phyloP scores from a whole-genome alignment of 371 early-diverging fungal genomes.

The Umbelopsis sp. region DNA sequence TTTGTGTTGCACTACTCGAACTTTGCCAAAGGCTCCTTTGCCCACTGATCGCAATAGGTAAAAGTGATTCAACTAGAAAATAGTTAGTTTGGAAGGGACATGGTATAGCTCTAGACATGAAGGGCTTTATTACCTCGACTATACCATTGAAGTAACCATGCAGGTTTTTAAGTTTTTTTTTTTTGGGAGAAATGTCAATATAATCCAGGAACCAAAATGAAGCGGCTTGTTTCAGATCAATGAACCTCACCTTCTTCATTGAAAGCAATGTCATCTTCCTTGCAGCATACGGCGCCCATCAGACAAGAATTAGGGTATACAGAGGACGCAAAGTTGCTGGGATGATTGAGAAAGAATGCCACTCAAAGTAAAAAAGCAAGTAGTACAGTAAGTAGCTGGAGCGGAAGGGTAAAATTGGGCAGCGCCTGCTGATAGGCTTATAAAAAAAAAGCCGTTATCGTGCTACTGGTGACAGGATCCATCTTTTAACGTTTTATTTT shows the following conservation, averaged over 20 bases:
- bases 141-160: too few relatives aligned
- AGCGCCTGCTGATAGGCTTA: too few relatives aligned
- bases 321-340: constrained; percentile 2
- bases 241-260: constrained; percentile 41
- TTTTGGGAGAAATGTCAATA: background rate
- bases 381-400: background rate
- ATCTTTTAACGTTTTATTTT: too few relatives aligned
- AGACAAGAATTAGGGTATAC: constrained; percentile 13
- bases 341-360: background rate
- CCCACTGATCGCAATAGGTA: constrained; percentile 71
- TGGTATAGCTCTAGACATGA: background rate
- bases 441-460: too few relatives aligned
- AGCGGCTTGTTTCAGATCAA: background rate
- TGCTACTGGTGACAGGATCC: too few relatives aligned
- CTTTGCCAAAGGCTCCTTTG: constrained; percentile 80
- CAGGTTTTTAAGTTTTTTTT: too few relatives aligned
- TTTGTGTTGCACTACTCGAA: constrained; percentile 88
- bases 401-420: background rate
- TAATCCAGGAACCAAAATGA: background rate
- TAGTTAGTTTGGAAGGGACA: background rate
- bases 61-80: constrained; percentile 68
- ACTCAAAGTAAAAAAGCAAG: constrained; percentile 1
- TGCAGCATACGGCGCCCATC: constrained; percentile 51
- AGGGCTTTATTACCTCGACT: background rate
- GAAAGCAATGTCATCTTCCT: constrained; percentile 42